These are phyloP conservation scores for Sarcodon aspratus DNA, from an alignment of 768 basidiomycete species.

Conservation along the genomic window DNA sequence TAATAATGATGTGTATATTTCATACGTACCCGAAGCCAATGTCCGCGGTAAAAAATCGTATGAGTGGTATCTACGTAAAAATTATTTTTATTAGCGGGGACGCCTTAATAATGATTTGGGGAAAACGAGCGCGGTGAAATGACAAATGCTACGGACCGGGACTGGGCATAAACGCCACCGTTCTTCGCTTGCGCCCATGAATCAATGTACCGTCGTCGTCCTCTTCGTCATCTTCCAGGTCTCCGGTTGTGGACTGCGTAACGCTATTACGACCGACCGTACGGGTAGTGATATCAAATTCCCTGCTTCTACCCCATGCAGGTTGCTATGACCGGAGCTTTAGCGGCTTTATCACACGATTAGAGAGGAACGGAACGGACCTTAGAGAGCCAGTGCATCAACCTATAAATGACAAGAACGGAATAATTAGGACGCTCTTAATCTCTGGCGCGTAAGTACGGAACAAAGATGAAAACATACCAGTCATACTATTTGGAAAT, in stretches of 20 bases:
- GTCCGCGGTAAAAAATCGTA: constrained; percentile 83
- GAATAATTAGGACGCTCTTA: background rate
- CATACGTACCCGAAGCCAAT: constrained; percentile 61
- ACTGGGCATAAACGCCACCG: constrained; percentile 81
- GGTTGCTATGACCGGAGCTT: constrained; percentile 50
- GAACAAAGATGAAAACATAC: constrained; percentile 25
- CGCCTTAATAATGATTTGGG: constrained; percentile 8
- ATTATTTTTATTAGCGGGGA: constrained; percentile 6
- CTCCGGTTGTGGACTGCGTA: constrained; percentile 59
- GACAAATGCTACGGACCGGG: constrained; percentile 36
- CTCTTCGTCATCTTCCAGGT: constrained; percentile 71
- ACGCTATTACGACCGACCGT: constrained; percentile 53
- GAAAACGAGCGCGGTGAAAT: constrained; percentile 1
- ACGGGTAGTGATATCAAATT: constrained; percentile 85
- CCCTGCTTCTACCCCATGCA: constrained; percentile 79
- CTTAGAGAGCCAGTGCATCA: constrained; percentile 87
- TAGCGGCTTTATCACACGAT: background rate
- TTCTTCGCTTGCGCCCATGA: constrained; percentile 63
- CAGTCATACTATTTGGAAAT: constrained; percentile 43
- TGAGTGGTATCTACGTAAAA: constrained; percentile 60
- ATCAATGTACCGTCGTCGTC: constrained; percentile 45
- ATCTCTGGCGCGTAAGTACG: constrained; percentile 2
- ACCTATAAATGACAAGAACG: constrained; percentile 39
- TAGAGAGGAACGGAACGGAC: constrained; percentile 20
- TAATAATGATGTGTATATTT: constrained; percentile 11